phyloP scores from a whole-genome alignment of 108 stramenopile genomes.

The Bacterosira constricta region DNA sequence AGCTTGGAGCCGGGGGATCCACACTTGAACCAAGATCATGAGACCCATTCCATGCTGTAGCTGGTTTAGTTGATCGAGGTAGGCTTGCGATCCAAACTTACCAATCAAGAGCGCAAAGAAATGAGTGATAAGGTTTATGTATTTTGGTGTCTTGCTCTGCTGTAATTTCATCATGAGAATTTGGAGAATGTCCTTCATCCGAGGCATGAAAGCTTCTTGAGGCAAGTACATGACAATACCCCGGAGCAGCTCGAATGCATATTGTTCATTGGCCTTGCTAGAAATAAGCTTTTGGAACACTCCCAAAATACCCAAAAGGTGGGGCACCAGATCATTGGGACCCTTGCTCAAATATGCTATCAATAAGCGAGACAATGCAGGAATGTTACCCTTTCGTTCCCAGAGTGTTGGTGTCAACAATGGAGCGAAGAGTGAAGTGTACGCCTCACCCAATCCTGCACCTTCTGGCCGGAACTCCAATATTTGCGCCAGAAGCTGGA shows the following conservation, averaged over 20 bases:
- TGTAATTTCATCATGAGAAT: conserved; percentile 77
- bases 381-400: conserved; percentile 94
- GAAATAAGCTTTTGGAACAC: conserved; percentile 93
- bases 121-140: conserved; percentile 49
- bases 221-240: conserved; percentile 69
- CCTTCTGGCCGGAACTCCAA: conserved; percentile 81
- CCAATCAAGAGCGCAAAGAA: conserved; percentile 83
- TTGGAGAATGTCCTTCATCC: conserved; percentile 62
- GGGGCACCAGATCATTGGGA: conserved; percentile 60
- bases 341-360: conserved; percentile 89
- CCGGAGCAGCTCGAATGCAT: conserved; percentile 80
- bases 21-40: conserved; percentile 66
- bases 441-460: conserved; percentile 79
- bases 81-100: conserved; percentile 59
- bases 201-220: conserved; percentile 51
- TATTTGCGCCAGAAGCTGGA: conserved; percentile 96
- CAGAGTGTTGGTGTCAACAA: conserved; percentile 87
- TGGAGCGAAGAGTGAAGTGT: conserved; percentile 82
- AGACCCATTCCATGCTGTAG: conserved; percentile 69
- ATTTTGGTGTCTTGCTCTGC: conserved; percentile 58
- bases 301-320: conserved; percentile 56
- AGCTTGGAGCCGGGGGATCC: conserved; percentile 64
- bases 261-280: conserved; percentile 66
- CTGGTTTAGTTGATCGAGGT: conserved; percentile 55
- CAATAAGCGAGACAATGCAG: conserved; percentile 89